Evolutionary conservation across 192 early-diverging fungal genomes (phyloP), one percentile per base, ranked within the genome.

Genomic region (Linnemannia schmuckeri): DNA sequence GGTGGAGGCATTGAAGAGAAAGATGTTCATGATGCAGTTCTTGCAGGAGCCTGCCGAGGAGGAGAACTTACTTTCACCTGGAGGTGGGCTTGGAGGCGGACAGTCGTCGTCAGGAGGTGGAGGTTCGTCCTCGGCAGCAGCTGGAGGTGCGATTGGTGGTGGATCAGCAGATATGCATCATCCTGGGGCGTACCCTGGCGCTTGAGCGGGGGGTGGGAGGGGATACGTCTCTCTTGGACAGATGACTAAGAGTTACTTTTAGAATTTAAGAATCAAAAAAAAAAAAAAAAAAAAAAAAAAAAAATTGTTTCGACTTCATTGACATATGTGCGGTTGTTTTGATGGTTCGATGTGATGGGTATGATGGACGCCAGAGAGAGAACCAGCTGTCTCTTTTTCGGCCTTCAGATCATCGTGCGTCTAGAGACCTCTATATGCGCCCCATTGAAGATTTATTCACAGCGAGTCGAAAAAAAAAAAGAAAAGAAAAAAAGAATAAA

Each of bases 1-100:
- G 27, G 72, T 78, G 9, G 85, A 87, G 49, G 85, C 85, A 0
- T 52, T 81, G 9, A 78, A 78, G 17, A 66, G 79, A 30, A 87
- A 87, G 73, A 70, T 44, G 40, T 87, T 87, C 63, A 27, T 87
- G 72, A 87, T 87, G 85, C 79, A 81, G 44, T 87, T 87, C 72
- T 70, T 87, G 3, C 85, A 87, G 30, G 85, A 87, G 55, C 85
- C 80, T 20, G 76, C 41, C 15, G 85, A 87, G 46, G 85, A 87
- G 24, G 80, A 87, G 18, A 75, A 76, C 3, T 12, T 70, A n/a
- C 66, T 63, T 41, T 74, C 72, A n/a, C 20, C 33, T 37, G 30
- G 30, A 10, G 73, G 79, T 63, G 8, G 7, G 33, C 49, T 52
- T 52, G 49, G 49, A 18, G 61, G 61, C 13, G 30, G 30, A 4